These are phyloP conservation scores for Rhizophagus sp. DNA, from an alignment of 192 early-diverging fungal genomes.

Conservation along the genomic window DNA sequence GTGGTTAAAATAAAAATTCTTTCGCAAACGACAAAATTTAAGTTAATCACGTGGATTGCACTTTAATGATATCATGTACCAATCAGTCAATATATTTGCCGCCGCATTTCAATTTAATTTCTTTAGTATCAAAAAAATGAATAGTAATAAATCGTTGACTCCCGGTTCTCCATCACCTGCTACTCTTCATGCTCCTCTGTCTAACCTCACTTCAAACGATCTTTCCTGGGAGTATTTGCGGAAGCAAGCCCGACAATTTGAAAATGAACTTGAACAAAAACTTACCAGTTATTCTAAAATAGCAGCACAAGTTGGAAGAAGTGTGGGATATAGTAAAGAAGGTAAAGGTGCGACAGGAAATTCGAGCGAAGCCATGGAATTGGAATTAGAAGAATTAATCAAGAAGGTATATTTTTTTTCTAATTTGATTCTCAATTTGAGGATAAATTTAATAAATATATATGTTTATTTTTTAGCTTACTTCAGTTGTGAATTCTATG, in stretches of 20 bases:
- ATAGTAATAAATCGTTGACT: neutral
- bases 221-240: constrained; percentile 68
- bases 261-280: constrained; percentile 72
- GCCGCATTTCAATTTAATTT: no score
- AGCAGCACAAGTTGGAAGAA: constrained; percentile 34
- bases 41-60: no score
- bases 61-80: no score
- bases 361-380: constrained; percentile 44
- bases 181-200: neutral
- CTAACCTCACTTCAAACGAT: neutral
- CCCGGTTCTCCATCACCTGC: constrained; percentile 11
- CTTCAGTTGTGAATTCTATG: constrained; percentile 62
- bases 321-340: constrained; percentile 16
- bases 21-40: no score
- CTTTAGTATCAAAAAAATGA: neutral
- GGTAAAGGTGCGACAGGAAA: constrained; percentile 15
- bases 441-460: no score
- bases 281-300: constrained; percentile 56
- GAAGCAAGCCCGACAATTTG: constrained; percentile 68
- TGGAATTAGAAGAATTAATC: constrained; percentile 62
- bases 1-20: no score
- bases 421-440: neutral
- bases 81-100: no score
- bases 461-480: constrained; percentile 48
- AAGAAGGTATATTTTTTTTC: constrained; percentile 52